Evolutionary conservation across 257 asterid species (phyloP), one percentile per base, ranked within the genome.

Genomic region (Capsicum chinense): DNA sequence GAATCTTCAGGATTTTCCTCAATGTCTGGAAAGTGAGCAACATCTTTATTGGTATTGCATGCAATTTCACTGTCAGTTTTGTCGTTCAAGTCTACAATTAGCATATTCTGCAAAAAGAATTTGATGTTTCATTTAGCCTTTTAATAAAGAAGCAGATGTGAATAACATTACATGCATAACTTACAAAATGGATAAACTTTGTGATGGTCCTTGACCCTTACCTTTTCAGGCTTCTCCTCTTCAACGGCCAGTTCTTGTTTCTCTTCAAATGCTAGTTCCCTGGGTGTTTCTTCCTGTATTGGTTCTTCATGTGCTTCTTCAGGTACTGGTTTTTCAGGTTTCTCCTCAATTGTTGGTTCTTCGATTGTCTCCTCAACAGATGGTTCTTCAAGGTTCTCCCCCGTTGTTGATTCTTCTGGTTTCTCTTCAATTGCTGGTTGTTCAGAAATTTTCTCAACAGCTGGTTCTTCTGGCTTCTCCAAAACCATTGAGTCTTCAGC

Each of bases 391-490:
- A 50, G 60, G 4, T 48, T 73, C 13, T 48, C 19, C 12, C 59
- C 16, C 37, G 12, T 13, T 7, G 44, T 14, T 12, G 60, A 19
- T 50, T 54, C 14, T 21, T 74, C 81, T 50, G 4, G 47, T 26
- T 50, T 74, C 62, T 50, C 60, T 74, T 71, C 26, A 5, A 58
- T 44, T 19, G 82, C 1, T 4, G 63, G 57, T 44, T n/a, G 42
- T 63, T 70, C 62, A 42, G 81, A 67, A 58, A 60, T 68, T 19
- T 42, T 69, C 17, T 48, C 80, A 11, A 42, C 15, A 5, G 79
- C 17, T 59, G 79, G 63, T 71, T 81, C 69, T 44, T 76, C 81
- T 52, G 19, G 2, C 37, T 74, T 50, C 56, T 74, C 58, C 47
- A n/a, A 19, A 21, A 50, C 11, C 17, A 1, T 5, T 12, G 62